phyloP scores from a whole-genome alignment of 192 early-diverging fungal species.

The Helicostylum pulchrum region DNA sequence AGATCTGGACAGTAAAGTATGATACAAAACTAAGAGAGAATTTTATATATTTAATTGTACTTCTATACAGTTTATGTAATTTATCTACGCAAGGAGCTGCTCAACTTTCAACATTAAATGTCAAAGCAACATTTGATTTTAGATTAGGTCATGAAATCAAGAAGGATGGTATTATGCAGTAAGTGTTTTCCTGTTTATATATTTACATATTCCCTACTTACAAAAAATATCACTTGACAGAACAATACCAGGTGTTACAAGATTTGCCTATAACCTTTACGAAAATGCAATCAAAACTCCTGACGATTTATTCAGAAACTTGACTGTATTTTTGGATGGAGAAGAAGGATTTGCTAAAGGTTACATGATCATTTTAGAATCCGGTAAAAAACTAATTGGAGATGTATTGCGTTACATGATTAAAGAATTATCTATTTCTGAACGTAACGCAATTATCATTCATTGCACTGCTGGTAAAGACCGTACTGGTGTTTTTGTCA shows the following conservation, averaged over 20 bases:
- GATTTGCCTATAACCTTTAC: constrained; percentile 16
- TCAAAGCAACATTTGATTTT: constrained; percentile 50
- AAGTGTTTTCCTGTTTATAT: not conserved
- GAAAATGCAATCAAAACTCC: not conserved
- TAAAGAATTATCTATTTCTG: constrained; percentile 20
- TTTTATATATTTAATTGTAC: constrained; percentile 22
- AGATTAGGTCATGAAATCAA: constrained; percentile 47
- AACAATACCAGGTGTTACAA: constrained; percentile 35
- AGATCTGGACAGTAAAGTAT: constrained; percentile 46
- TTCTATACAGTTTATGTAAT: constrained; percentile 42
- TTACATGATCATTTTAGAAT: constrained; percentile 46
- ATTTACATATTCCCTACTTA: not conserved
- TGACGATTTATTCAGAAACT: not conserved
- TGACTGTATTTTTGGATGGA: constrained; percentile 3
- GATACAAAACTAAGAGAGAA: not conserved
- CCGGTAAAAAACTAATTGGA: constrained; percentile 35
- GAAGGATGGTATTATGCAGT: constrained; percentile 38
- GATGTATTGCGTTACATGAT: constrained; percentile 44
- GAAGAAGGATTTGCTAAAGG: constrained; percentile 16
- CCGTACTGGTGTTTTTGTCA: constrained; percentile 58
- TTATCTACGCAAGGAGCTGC: constrained; percentile 38
- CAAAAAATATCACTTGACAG: constrained; percentile 18
- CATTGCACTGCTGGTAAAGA: constrained; percentile 76
- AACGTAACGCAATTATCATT: constrained; percentile 45
- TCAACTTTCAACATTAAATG: constrained; percentile 42